These are phyloP conservation scores for Pseudoneurospora amorphoporcata DNA, from an alignment of 495 filamentous ascomycete species.

Conservation along the genomic window DNA sequence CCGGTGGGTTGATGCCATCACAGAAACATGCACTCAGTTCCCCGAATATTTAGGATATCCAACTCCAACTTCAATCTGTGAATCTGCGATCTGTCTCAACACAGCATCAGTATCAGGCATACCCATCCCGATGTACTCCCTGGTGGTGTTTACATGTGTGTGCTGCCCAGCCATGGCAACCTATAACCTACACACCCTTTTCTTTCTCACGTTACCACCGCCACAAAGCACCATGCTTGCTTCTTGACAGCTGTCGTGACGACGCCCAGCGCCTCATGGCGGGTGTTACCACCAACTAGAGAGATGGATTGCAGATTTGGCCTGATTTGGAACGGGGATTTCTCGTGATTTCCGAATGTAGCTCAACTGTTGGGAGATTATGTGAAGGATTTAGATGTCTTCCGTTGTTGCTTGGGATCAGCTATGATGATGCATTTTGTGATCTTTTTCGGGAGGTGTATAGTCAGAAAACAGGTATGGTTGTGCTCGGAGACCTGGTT, in stretches of 20 bases:
- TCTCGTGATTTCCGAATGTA: no score
- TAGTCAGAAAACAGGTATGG: no score
- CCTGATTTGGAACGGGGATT: neutral
- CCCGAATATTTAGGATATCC: no score
- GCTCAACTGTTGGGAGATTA: no score
- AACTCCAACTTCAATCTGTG: no score
- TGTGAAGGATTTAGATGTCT: no score
- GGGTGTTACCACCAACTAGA: neutral
- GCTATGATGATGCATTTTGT: no score
- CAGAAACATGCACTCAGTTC: neutral
- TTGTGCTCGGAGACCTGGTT: no score
- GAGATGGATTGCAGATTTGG: neutral
- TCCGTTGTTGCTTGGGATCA: no score
- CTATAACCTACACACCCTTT: neutral
- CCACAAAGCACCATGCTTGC: neutral
- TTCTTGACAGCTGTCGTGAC: neutral
- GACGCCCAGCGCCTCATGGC: neutral
- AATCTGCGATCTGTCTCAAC: neutral
- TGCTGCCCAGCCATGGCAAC: neutral
- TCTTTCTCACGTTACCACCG: neutral
- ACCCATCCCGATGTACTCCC: neutral
- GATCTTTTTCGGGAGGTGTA: no score
- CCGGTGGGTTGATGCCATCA: neutral
- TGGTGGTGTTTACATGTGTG: neutral
- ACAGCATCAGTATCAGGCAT: neutral